phyloP scores from a whole-genome alignment of 306 rosid genomes.

The Sophora flavescens region DNA sequence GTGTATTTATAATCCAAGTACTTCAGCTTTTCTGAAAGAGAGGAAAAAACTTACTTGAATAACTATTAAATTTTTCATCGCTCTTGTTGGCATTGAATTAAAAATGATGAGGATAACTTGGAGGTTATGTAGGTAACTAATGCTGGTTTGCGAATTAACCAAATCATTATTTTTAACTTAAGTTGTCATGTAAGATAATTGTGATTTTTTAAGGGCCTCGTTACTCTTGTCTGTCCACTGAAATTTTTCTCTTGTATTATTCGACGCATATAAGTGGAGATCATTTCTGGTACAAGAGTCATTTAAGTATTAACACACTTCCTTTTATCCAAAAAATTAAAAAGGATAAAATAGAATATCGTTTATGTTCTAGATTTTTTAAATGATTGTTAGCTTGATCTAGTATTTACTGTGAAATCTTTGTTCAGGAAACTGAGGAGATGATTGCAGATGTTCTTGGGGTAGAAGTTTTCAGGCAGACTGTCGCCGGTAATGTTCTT shows the following conservation, averaged over 20 bases:
- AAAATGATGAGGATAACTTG: neutral
- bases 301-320: neutral
- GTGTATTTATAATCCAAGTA: neutral
- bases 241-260: neutral
- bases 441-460: conserved; percentile 90
- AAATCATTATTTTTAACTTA: neutral
- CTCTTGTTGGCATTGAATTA: neutral
- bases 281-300: neutral
- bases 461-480: conserved; percentile 91
- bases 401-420: conserved; percentile 18
- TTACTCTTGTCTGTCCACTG: neutral
- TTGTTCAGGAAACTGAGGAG: conserved; percentile 83
- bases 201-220: neutral
- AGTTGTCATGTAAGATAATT: neutral
- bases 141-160: conserved; percentile 6
- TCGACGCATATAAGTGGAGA: neutral
- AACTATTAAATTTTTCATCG: neutral
- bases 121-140: neutral
- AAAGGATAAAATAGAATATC: neutral
- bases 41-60: neutral
- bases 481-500: conserved; percentile 78
- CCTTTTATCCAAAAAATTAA: neutral
- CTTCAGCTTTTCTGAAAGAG: neutral
- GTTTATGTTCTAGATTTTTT: neutral
- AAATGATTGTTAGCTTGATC: neutral